Conservation (phyloP, 768 basidiomycete genomes). For the Phaffia australis region DNA sequence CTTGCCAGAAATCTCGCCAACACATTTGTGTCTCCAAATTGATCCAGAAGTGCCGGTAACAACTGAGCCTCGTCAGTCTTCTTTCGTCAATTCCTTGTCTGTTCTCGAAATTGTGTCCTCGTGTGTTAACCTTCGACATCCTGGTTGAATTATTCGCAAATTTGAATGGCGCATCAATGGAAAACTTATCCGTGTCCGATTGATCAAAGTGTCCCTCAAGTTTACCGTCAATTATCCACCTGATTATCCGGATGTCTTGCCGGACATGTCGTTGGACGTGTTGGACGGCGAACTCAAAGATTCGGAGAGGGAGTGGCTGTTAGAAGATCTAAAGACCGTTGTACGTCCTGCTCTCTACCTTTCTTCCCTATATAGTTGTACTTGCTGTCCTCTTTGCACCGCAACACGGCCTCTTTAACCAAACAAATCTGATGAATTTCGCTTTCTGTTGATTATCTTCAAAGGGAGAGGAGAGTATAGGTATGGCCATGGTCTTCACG, state of each 20-base stretch:
- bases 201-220: conserved; percentile 54
- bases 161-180: background rate
- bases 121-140: no score
- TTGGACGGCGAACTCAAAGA: conserved; percentile 49
- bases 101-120: background rate
- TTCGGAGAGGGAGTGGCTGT: conserved; percentile 48
- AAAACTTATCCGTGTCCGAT: conserved; percentile 10
- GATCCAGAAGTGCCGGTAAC: conserved; percentile 72
- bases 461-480: conserved; percentile 36
- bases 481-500: conserved; percentile 96
- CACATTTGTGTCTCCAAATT: conserved; percentile 14
- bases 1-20: conserved; percentile 14
- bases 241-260: conserved; percentile 72
- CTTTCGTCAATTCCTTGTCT: conserved; percentile 33
- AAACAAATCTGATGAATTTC: background rate
- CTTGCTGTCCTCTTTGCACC: background rate
- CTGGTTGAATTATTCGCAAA: background rate
- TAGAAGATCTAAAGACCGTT: conserved; percentile 49
- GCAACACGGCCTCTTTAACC: no score
- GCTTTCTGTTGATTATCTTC: background rate
- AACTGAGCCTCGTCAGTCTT: conserved; percentile 47
- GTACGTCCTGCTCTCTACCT: background rate
- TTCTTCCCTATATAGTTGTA: background rate
- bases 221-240: conserved; percentile 67
- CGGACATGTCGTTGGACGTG: conserved; percentile 56